Conservation (phyloP, 2,329 filamentous ascomycete genomes). For the Trichoderma polysporum region DNA sequence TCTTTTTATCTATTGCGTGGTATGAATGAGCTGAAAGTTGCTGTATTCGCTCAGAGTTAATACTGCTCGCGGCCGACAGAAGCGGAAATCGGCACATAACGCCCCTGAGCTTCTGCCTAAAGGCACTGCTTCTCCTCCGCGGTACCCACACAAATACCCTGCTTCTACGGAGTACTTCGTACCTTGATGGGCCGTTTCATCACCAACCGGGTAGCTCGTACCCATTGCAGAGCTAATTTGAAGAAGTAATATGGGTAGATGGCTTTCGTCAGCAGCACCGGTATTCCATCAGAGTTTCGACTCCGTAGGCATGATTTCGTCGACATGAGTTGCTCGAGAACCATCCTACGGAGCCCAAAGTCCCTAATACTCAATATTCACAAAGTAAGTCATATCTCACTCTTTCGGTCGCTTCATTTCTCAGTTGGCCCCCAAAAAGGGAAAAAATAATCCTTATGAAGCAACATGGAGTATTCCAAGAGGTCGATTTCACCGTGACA, state of each 20-base stretch:
- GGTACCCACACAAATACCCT: neutral
- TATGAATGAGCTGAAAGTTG: neutral
- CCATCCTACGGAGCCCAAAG: neutral
- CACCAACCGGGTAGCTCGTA: neutral
- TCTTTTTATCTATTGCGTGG: neutral
- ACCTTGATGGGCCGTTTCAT: neutral
- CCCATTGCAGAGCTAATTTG: no score
- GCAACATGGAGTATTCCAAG: no score
- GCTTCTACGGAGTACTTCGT: no score
- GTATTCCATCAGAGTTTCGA: no score
- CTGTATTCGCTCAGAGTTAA: neutral
- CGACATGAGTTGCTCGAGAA: neutral
- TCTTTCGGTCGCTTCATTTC: neutral
- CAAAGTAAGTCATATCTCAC: neutral
- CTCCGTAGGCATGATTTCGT: no score
- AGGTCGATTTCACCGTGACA: neutral
- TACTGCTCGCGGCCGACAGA: neutral
- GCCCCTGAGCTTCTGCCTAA: neutral
- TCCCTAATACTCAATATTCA: neutral
- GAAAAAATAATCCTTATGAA: neutral
- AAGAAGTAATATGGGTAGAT: no score
- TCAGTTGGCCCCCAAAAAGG: neutral
- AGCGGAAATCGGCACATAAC: neutral
- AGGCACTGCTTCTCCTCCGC: neutral
- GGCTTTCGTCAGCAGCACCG: no score